A percentile compares a stretch with the other conserved stretches of the same genome.
These are phyloP conservation scores for Bothriochloa decipiens DNA, from an alignment of 176 grass and related monocot species.

Conservation along the genomic window DNA sequence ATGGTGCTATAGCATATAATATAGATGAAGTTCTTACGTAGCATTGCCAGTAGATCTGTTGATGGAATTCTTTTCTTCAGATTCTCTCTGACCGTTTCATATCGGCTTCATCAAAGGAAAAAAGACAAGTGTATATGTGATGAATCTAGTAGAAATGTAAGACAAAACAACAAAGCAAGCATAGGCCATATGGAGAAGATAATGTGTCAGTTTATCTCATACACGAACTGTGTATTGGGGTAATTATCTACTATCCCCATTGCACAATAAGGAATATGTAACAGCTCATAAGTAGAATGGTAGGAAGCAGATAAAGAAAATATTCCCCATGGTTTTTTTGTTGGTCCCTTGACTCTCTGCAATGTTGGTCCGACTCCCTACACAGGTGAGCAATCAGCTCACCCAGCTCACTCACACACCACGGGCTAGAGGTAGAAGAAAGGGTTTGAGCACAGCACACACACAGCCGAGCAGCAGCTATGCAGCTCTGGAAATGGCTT, in stretches of 20 bases:
- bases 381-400: too few relatives aligned
- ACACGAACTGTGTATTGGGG: not conserved
- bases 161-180: slow-evolving; percentile 21
- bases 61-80: slow-evolving; percentile 78
- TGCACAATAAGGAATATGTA: slow-evolving; percentile 15
- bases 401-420: too few relatives aligned
- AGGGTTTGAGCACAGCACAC: too few relatives aligned
- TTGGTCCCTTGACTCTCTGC: too few relatives aligned
- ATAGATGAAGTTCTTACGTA: slow-evolving; percentile 69
- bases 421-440: too few relatives aligned
- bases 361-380: too few relatives aligned
- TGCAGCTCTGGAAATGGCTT: too few relatives aligned
- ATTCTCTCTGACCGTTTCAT: slow-evolving; percentile 67
- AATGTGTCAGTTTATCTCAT: slow-evolving; percentile 10
- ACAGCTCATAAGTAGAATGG: slow-evolving; percentile 2
- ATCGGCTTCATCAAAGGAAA: slow-evolving; percentile 75
- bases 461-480: too few relatives aligned
- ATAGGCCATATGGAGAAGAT: slow-evolving; percentile 1
- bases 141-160: slow-evolving; percentile 38
- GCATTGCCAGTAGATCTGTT: slow-evolving; percentile 77
- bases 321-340: not conserved
- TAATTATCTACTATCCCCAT: slow-evolving; percentile 9
- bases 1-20: slow-evolving; percentile 27
- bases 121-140: slow-evolving; percentile 7
- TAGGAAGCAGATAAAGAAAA: slow-evolving; percentile 10